Evolutionary conservation across 2,329 filamentous ascomycete species (phyloP), one percentile per base, ranked within the genome.

Genomic region (Sclerotinia sclerotiorum): DNA sequence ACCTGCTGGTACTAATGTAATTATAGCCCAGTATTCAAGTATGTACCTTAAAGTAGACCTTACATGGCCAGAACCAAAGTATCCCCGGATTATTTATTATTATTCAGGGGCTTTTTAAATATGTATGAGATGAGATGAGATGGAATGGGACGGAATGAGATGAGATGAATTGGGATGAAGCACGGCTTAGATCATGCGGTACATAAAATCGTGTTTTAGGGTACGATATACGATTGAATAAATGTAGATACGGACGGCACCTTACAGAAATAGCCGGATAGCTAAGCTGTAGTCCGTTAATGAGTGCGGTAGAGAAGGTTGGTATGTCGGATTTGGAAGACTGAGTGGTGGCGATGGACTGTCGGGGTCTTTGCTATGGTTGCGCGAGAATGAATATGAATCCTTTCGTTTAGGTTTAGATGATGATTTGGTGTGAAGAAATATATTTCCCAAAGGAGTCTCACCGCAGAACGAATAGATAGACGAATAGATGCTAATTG

Each of bases 331-430:
- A 52, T n/a, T 27, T 15, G 17, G 29, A 46, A 13, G 17, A 51
- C 48, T 27, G 3, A n/a, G 46, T 51, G 60, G 60, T 51, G 60
- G 60, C 46, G 60, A 51, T 62, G 60, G 60, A 7, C 29, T 8
- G n/a, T 35, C 29, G 24, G 42, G 58, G 15, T 49, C 10, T 35
- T 61, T 24, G 21, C 2, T 1, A n/a, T 51, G 46, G 46, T 51
- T 63, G 46, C n/a, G 32, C 46, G 13, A 39, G 60, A 51, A 13
- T 51, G 7, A 35, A 35, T 35, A 35, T 46, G 46, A 51, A 62
- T 51, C 60, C 60, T 62, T 62, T 62, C 60, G 60, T 39, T 62
- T 51, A 62, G 7, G 7, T 51, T 51, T 62, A 6, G 60, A 62
- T 62, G 46, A 13, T 11, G 3, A 39, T 49, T 27, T 39, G 21